These are phyloP conservation scores for Orbilia oligospora DNA, from an alignment of 2,329 filamentous ascomycete species.

Conservation along the genomic window DNA sequence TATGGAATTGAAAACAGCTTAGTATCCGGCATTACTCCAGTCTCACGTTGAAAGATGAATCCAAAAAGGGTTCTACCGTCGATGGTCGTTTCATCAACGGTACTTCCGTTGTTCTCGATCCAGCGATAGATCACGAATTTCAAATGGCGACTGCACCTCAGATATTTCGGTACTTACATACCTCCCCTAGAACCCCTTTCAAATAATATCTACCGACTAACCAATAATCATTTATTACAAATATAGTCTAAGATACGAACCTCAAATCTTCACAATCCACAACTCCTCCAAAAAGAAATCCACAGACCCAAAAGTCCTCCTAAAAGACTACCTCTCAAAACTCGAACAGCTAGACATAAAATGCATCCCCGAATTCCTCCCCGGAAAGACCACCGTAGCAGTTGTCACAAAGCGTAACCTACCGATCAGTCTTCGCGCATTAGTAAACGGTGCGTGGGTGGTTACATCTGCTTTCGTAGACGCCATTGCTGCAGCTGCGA, in stretches of 20 bases:
- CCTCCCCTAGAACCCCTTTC: slow-evolving; percentile 64
- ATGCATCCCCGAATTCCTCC: slow-evolving; percentile 79
- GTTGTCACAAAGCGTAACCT: slow-evolving; percentile 92
- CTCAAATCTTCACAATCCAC: slow-evolving; percentile 81
- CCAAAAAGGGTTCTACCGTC: slow-evolving; percentile 85
- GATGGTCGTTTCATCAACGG: slow-evolving; percentile 70
- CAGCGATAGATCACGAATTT: slow-evolving; percentile 36
- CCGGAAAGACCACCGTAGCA: slow-evolving; percentile 83
- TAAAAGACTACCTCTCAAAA: slow-evolving; percentile 74
- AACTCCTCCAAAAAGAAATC: slow-evolving; percentile 79
- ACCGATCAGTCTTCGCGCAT: slow-evolving; percentile 84
- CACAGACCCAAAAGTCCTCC: slow-evolving; percentile 76
- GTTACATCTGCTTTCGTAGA: slow-evolving; percentile 82
- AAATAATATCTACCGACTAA: neutral
- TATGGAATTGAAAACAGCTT: slow-evolving; percentile 68
- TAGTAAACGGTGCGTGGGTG: slow-evolving; percentile 84
- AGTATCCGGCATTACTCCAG: slow-evolving; percentile 77
- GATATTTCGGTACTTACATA: slow-evolving; percentile 34
- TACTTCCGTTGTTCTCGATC: slow-evolving; percentile 30
- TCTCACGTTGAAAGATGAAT: slow-evolving; percentile 82
- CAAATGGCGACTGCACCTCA: slow-evolving; percentile 44
- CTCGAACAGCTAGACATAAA: slow-evolving; percentile 93
- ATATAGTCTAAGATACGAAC: slow-evolving; percentile 81
- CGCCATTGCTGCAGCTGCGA: slow-evolving; percentile 76
- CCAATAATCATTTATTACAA: slow-evolving; percentile 51